A percentile compares a stretch with the other conserved stretches of the same genome.
Conservation (phyloP, 345 rosid species). For the Aegle marmelos region DNA sequence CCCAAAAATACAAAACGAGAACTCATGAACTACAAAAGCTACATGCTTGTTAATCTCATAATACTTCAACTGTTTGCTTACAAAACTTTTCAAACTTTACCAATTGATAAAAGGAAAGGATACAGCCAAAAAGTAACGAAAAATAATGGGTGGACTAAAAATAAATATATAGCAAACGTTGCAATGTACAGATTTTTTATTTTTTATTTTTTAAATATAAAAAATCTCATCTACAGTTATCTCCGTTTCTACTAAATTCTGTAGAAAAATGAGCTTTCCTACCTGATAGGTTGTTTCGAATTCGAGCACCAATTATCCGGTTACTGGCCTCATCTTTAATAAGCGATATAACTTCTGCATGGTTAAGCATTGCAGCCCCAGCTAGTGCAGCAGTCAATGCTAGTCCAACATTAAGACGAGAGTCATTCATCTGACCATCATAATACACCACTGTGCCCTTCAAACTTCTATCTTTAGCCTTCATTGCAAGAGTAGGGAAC, state of each 20-base stretch:
- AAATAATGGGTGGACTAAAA: background rate
- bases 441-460: constrained; percentile 95
- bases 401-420: constrained; percentile 82
- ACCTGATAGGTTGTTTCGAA: constrained; percentile 89
- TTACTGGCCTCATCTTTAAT: constrained; percentile 58
- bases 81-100: background rate
- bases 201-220: background rate
- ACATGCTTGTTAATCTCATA: background rate
- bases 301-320: constrained; percentile 74
- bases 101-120: background rate
- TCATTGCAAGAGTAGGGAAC: constrained; percentile 91
- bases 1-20: background rate
- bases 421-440: constrained; percentile 99
- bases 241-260: background rate
- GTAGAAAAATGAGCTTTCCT: constrained; percentile 3
- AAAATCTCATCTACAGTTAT: background rate
- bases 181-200: background rate
- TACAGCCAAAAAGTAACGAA: background rate
- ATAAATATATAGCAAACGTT: background rate
- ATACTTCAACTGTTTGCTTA: background rate
- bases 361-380: constrained; percentile 94
- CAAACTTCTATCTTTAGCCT: constrained; percentile 58
- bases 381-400: constrained; percentile 91
- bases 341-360: constrained; percentile 85
- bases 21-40: background rate